Evolutionary conservation across 176 grass and related monocot genomes (phyloP), one percentile per base, ranked within the genome.

Genomic region (Cocos nucifera): DNA sequence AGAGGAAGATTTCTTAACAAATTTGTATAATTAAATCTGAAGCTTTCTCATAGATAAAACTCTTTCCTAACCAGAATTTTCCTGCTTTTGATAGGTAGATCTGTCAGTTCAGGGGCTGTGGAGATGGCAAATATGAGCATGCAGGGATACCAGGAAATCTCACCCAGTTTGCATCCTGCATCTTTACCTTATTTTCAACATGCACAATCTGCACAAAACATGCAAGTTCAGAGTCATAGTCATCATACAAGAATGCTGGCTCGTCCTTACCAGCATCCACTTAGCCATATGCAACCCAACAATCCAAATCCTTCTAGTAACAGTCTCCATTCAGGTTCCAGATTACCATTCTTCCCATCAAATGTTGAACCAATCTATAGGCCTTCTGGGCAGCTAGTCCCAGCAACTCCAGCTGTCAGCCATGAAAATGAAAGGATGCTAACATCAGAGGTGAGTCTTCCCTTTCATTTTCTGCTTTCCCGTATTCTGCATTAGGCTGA

Each of bases 371-470:
- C 49, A 56, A 30, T 70, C 26, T 67, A 49, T 71, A 79, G 78
- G 22, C 78, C 66, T 70, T 29, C 56, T 49, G 18, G 59, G 49
- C 83, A 58, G 48, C 69, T 51, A 67, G 27, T 35, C 59, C 8
- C 59, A 28, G 52, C 61, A 62, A 66, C 65, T 63, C 62, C 73
- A 70, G 74, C n/a, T 19, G 17, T 66, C 64, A 58, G 22, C 32
- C 26, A 49, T 67, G 70, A 70, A 53, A 69, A 29, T 50, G 51
- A 62, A 57, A 74, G 83, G 77, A 66, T 62, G 59, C 60, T 74
- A 29, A 58, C 62, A 59, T 59, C 79, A 70, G 74, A 86, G 83
- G 83, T 86, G 51, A 69, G 50, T 67, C 77, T 44, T 54, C 24
- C 51, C 61, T 70, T 66, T 35, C 21, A 44, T 44, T 12, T 44